Base-by-base conservation (phyloP, 352 stramenopile species). In the Phytopythium boreale region DNA sequence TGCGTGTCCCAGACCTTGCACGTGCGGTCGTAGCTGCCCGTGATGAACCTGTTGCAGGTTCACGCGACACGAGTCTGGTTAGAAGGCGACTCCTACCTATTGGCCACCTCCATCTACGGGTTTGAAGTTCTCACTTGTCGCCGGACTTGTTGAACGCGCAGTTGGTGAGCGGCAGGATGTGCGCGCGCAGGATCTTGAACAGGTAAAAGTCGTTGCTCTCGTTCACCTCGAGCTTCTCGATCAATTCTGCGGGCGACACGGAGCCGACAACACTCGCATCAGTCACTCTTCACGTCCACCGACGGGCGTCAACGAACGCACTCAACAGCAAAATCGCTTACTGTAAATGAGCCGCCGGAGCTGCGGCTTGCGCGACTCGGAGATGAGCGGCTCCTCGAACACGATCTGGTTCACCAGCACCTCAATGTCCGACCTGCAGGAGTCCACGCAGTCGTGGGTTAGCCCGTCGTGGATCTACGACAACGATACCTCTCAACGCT, bases 61-160 rank as follows among this genome's bases (percentile, higher is more conserved):
- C 29, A 34, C 29, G 7, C 29, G 29, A 34, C n/a, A n/a, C 4
- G 26, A 24, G 19, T 26, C 12, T 46, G 27, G 22, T 58, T 20
- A 65, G 20, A 4, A 39, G 34, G 3, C 34, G 31, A 8, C 3
- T 36, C 8, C 31, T 36, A 8, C 3, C 31, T 3, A 36, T 36
- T 36, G 34, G 34, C 10, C 34, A 12, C 34, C 5, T 39, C 10
- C 6, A 39, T 39, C 34, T 10, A 39, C 11, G 4, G 29, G 29
- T 7, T 34, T 34, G 4, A 34, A n/a, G n/a, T n/a, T n/a, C n/a
- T n/a, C 73, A 94, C 82, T 98, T 98, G 81, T 98, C 95, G 51
- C 95, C 95, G 11, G 83, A 95, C 68, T 98, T 98, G 87, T 98
- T 98, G 77, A 98, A 98, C 26, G 93, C 95, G 63, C 95, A 98